These are phyloP conservation scores for Coemansia sp. DNA, from an alignment of 192 early-diverging fungal species.

Conservation along the genomic window DNA sequence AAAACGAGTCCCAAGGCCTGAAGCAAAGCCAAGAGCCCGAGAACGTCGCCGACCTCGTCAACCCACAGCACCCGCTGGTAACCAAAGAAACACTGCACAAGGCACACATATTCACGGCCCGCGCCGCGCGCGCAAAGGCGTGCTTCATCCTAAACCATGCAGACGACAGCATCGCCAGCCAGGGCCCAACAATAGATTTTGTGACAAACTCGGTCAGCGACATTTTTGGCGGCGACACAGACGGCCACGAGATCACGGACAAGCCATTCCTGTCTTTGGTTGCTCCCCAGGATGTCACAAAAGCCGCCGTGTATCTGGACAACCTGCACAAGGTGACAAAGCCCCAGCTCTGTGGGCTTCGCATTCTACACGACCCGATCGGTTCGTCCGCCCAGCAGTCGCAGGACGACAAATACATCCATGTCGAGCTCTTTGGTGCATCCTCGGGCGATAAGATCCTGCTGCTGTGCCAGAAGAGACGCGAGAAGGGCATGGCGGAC, in stretches of 20 bases:
- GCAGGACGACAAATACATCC: conserved; percentile 1
- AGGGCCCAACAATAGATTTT: conserved; percentile 38
- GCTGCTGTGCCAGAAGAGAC: conserved; percentile 33
- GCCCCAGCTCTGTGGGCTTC: conserved; percentile 36
- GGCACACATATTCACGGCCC: conserved; percentile 43
- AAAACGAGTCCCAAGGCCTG: no score
- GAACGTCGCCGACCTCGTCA: conserved; percentile 9
- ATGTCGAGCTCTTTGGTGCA: conserved; percentile 45
- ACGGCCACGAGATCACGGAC: conserved; percentile 37
- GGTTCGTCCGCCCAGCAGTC: not conserved
- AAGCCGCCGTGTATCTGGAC: conserved; percentile 36
- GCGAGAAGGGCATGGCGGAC: conserved; percentile 1
- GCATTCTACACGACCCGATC: conserved; percentile 14
- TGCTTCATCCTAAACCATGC: conserved; percentile 29
- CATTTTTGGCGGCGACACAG: conserved; percentile 30
- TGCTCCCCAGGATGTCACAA: conserved; percentile 23
- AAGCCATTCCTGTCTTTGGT: conserved; percentile 39
- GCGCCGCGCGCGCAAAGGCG: conserved; percentile 38
- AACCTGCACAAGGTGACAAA: conserved; percentile 9
- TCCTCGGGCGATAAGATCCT: conserved; percentile 34
- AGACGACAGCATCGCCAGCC: not conserved
- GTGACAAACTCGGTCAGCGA: conserved; percentile 42
- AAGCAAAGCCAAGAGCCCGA: not conserved
- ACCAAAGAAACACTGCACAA: conserved; percentile 34
- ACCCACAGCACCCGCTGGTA: conserved; percentile 11